Conservation (phyloP, 371 early-diverging fungal genomes). For the Circinella minor region DNA sequence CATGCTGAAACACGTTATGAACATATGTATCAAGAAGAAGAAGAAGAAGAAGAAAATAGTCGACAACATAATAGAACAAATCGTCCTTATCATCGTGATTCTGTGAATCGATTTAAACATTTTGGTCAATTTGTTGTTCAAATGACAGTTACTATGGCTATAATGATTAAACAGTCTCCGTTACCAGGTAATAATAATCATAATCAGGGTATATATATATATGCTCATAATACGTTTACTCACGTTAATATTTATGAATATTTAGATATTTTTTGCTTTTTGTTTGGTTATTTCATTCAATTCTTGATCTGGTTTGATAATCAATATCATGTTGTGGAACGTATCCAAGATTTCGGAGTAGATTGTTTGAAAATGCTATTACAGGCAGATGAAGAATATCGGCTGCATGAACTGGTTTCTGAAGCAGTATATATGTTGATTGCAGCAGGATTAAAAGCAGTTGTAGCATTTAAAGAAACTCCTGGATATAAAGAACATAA, state of each 20-base stretch:
- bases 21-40: constrained; percentile 1
- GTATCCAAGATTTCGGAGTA: constrained; percentile 54
- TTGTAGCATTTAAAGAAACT: constrained; percentile 66
- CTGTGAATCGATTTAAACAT: constrained; percentile 32
- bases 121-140: constrained; percentile 51
- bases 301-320: constrained; percentile 55
- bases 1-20: constrained; percentile 20
- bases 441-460: constrained; percentile 64
- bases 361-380: constrained; percentile 56
- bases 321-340: constrained; percentile 55
- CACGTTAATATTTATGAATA: neutral
- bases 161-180: constrained; percentile 67
- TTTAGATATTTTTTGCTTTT: constrained; percentile 33
- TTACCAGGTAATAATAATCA: constrained; percentile 50
- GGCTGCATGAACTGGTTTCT: constrained; percentile 60
- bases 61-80: neutral
- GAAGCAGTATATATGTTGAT: constrained; percentile 59
- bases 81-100: constrained; percentile 13
- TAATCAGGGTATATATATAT: neutral
- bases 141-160: constrained; percentile 54
- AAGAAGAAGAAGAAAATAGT: neutral
- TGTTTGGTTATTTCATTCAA: constrained; percentile 52
- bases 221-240: neutral
- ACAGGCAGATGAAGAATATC: constrained; percentile 64
- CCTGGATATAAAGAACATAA: constrained; percentile 42